These are phyloP conservation scores for Haplosporangium sp. DNA, from an alignment of 371 early-diverging fungal species.

Conservation along the genomic window DNA sequence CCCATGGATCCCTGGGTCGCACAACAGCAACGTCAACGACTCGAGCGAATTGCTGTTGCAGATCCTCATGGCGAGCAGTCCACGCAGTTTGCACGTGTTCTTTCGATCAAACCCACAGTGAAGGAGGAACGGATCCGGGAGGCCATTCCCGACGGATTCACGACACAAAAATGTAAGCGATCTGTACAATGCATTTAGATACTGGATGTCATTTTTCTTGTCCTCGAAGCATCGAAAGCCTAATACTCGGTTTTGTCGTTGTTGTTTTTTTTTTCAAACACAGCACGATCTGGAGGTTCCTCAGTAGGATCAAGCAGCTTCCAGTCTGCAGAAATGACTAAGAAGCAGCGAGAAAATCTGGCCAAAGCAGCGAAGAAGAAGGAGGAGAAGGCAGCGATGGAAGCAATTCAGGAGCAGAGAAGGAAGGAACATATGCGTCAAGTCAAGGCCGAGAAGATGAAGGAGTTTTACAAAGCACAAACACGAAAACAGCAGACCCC, in stretches of 20 bases:
- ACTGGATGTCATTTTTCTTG: too few relatives aligned
- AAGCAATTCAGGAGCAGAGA: slow-evolving; percentile 46
- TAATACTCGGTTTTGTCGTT: too few relatives aligned
- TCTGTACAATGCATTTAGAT: not conserved
- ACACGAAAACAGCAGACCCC: slow-evolving; percentile 32
- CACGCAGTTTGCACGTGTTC: slow-evolving; percentile 35
- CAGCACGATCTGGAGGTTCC: slow-evolving; percentile 30
- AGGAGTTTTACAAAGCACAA: slow-evolving; percentile 47
- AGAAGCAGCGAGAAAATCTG: slow-evolving; percentile 52
- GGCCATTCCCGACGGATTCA: slow-evolving; percentile 47
- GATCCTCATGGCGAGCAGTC: slow-evolving; percentile 51
- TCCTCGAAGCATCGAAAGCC: too few relatives aligned
- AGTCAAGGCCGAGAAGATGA: slow-evolving; percentile 52
- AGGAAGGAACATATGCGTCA: slow-evolving; percentile 44
- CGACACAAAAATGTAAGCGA: slow-evolving; percentile 40
- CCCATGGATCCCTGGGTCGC: slow-evolving; percentile 56
- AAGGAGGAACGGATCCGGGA: slow-evolving; percentile 42
- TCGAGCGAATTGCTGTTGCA: slow-evolving; percentile 30
- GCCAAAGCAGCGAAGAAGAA: slow-evolving; percentile 51
- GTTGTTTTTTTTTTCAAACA: too few relatives aligned
- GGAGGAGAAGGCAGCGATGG: slow-evolving; percentile 47
- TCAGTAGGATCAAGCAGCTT: slow-evolving; percentile 21
- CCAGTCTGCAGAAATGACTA: slow-evolving; percentile 39
- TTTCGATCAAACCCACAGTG: slow-evolving; percentile 50
- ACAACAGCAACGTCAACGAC: slow-evolving; percentile 37